phyloP scores from a whole-genome alignment of 1,139 yeast genomes.

The Pichia sp. region DNA sequence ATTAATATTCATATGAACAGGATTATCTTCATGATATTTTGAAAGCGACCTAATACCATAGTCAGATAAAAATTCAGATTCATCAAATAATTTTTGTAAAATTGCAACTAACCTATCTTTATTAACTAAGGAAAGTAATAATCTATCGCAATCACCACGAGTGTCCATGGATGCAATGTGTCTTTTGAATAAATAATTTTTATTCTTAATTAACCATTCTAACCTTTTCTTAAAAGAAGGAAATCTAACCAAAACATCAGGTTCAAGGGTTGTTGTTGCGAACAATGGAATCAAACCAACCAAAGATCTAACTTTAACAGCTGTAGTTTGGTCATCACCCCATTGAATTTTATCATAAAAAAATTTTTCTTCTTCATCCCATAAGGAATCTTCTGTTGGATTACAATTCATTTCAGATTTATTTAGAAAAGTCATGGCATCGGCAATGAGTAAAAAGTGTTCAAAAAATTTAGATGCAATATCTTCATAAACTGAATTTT shows the following conservation, averaged over 20 bases:
- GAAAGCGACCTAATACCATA: slow-evolving; percentile 90
- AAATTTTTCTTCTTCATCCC: slow-evolving; percentile 89
- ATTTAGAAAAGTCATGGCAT: slow-evolving; percentile 80
- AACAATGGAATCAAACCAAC: slow-evolving; percentile 92
- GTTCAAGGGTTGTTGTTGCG: slow-evolving; percentile 87
- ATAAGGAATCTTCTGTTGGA: slow-evolving; percentile 58
- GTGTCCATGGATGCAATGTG: slow-evolving; percentile 85
- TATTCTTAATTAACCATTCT: slow-evolving; percentile 78
- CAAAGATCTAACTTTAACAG: slow-evolving; percentile 80
- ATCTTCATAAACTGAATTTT: slow-evolving; percentile 84
- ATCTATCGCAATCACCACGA: slow-evolving; percentile 82
- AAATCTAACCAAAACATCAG: slow-evolving; percentile 70
- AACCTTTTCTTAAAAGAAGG: slow-evolving; percentile 83
- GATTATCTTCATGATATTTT: slow-evolving; percentile 80
- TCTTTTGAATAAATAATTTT: slow-evolving; percentile 69
- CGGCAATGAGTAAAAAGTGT: slow-evolving; percentile 88
- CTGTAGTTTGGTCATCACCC: slow-evolving; percentile 66
- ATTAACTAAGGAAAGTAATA: slow-evolving; percentile 75
- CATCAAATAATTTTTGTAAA: slow-evolving; percentile 79
- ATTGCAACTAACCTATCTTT: slow-evolving; percentile 76
- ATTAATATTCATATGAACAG: slow-evolving; percentile 80
- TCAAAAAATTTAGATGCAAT: slow-evolving; percentile 95
- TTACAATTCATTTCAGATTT: slow-evolving; percentile 36
- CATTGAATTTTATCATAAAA: slow-evolving; percentile 90
- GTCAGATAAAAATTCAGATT: slow-evolving; percentile 77